Evolutionary conservation across 2,329 filamentous ascomycete genomes (phyloP).

Genomic region (Fusarium xylarioides): DNA sequence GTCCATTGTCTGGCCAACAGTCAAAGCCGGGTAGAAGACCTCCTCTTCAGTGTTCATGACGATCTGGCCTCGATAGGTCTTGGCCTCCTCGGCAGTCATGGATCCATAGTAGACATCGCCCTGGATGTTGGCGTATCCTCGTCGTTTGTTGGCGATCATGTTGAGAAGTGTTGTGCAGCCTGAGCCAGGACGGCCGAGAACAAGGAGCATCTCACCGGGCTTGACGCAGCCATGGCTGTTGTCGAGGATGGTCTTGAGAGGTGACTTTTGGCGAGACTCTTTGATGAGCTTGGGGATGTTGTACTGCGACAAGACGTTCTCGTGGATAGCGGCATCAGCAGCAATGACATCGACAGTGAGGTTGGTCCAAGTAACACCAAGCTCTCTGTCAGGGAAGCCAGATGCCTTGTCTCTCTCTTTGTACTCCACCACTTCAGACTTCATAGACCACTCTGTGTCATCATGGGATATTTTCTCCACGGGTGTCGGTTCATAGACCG

Average conservation of each 20-base stretch:
- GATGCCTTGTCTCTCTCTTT: slow-evolving; percentile 55
- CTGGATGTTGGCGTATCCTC: slow-evolving; percentile 65
- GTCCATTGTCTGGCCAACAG: slow-evolving; percentile 74
- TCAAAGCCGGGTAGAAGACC: slow-evolving; percentile 71
- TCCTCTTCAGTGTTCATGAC: slow-evolving; percentile 78
- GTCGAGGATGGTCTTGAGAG: slow-evolving; percentile 71
- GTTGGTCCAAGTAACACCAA: slow-evolving; percentile 72
- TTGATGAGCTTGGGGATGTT: slow-evolving; percentile 63
- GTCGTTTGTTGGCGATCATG: slow-evolving; percentile 70
- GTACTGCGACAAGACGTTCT: slow-evolving; percentile 69
- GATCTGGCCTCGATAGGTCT: slow-evolving; percentile 65
- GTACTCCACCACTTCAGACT: slow-evolving; percentile 56
- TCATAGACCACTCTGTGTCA: slow-evolving; percentile 56
- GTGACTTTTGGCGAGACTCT: slow-evolving; percentile 63
- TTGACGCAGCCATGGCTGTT: slow-evolving; percentile 74
- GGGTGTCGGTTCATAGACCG: slow-evolving; percentile 34
- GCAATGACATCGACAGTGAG: slow-evolving; percentile 70
- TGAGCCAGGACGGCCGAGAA: slow-evolving; percentile 73
- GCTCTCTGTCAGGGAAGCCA: slow-evolving; percentile 57
- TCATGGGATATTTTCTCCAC: slow-evolving; percentile 6
- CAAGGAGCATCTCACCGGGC: slow-evolving; percentile 76
- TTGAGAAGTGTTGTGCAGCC: slow-evolving; percentile 79
- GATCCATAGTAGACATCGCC: slow-evolving; percentile 68
- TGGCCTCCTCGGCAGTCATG: slow-evolving; percentile 57
- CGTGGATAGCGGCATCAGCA: slow-evolving; percentile 70